These are phyloP conservation scores for Saccharomycodes ludwigii DNA, from an alignment of 805 yeast species.

Conservation along the genomic window DNA sequence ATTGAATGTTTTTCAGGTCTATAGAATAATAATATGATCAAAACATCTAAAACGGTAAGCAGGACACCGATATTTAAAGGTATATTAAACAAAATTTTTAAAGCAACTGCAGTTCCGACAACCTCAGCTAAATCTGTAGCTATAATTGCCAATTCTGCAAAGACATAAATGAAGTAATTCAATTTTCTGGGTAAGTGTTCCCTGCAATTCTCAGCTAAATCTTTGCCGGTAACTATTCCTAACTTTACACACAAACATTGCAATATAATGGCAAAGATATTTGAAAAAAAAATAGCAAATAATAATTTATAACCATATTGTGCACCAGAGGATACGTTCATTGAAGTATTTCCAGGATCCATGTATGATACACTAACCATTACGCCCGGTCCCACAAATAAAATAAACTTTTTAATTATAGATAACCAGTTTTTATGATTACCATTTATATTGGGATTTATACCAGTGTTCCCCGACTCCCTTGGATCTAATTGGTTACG, in stretches of 20 bases:
- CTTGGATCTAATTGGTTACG: no score
- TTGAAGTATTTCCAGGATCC: slow-evolving; percentile 90
- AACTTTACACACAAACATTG: slow-evolving; percentile 76
- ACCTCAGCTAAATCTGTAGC: slow-evolving; percentile 97
- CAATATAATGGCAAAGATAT: slow-evolving; percentile 68
- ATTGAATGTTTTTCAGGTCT: slow-evolving; percentile 67
- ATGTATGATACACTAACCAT: slow-evolving; percentile 84
- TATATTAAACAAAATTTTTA: slow-evolving; percentile 67
- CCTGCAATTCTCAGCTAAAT: slow-evolving; percentile 76
- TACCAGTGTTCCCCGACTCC: no score
- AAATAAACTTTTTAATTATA: slow-evolving; percentile 37
- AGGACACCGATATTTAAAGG: slow-evolving; percentile 80
- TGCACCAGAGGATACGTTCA: slow-evolving; percentile 85
- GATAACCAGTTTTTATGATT: slow-evolving; percentile 1
- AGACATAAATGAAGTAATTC: slow-evolving; percentile 36
- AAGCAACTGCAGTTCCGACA: slow-evolving; percentile 92
- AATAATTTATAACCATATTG: slow-evolving; percentile 60
- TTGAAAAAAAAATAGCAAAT: slow-evolving; percentile 64
- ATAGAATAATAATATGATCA: slow-evolving; percentile 78
- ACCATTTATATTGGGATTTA: no score
- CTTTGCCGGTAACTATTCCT: slow-evolving; percentile 84
- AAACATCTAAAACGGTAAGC: slow-evolving; percentile 74
- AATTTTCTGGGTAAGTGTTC: slow-evolving; percentile 55
- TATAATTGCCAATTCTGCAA: slow-evolving; percentile 84
- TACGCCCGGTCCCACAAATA: slow-evolving; percentile 79